Evolutionary conservation across 2,329 filamentous ascomycete genomes (phyloP), one percentile per base, ranked within the genome.

Genomic region (Aspergillus floridensis): DNA sequence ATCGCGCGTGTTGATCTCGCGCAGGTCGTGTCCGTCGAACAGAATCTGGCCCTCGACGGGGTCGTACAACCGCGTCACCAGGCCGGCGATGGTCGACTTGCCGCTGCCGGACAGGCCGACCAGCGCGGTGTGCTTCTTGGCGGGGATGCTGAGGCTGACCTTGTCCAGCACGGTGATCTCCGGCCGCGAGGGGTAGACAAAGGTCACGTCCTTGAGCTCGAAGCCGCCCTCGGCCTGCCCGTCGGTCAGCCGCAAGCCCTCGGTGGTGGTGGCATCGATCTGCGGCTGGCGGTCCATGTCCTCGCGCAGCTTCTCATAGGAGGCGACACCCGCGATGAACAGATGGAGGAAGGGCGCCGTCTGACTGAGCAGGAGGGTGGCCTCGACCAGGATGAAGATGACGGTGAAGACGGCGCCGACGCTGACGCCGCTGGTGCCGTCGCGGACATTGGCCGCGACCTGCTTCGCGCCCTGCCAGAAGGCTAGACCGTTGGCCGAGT

Each of bases 381-480:
- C 74, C 55, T 76, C 74, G 8, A 76, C 69, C 7, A 76, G 64
- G 31, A 76, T 68, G 31, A 76, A 74, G 6, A 76, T 76, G 0
- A 76, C 74, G 0, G 74, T 76, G 49, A 72, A 76, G 2, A 72
- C 70, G 3, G 72, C 68, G 6, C 74, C 74, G 4, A 76, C 74
- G 8, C 72, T 73, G 21, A 62, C 59, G 10, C 68, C 70, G 0
- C 55, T 29, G 2, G 64, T 51, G 12, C 60, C 59, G 1, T 53
- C 32, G 2, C 53, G 53, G 22, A 74, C 67, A 4, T 68, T 53
- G n/a, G 68, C 74, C 11, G 80, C 80, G 47, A 87, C 81, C 54
- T 81, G 81, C 38, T 76, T 79, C 62, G 84, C 86, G 51, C 87
- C 87, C 69, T 88, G 82, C 85, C 86, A 90, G 68, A 88, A 89